Percentiles rank a stretch among this genome's conserved stretches.
Conservation (phyloP, 2,329 filamentous ascomycete species). For the Colletotrichum sp. region DNA sequence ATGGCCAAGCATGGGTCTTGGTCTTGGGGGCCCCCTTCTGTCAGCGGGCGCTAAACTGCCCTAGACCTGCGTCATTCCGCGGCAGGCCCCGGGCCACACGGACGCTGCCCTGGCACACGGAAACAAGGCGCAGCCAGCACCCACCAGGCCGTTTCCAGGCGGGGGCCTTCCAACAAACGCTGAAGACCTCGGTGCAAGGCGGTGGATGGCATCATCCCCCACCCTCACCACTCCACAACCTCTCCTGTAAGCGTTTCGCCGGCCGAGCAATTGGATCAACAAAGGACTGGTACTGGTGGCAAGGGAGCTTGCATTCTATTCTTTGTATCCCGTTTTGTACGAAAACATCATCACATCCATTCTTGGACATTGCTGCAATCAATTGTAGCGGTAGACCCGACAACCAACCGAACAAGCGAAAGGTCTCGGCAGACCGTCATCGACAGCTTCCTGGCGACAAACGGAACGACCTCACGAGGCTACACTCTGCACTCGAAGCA, state of each 20-base stretch:
- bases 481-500: not conserved
- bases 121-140: not conserved
- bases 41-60: not conserved
- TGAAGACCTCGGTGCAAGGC: not conserved
- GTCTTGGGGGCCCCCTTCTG: not conserved
- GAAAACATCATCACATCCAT: not conserved
- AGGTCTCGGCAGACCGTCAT: not conserved
- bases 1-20: not conserved
- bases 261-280: not conserved
- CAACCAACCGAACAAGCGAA: not conserved
- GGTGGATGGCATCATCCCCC: slow-evolving; percentile 5
- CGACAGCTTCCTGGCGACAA: not conserved
- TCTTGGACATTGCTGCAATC: not conserved
- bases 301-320: not conserved
- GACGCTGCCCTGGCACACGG: not conserved
- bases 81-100: not conserved
- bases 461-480: not conserved
- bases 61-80: not conserved
- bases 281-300: not conserved
- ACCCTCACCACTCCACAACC: not conserved
- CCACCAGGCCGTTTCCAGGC: not conserved
- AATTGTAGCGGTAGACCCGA: not conserved
- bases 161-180: not conserved
- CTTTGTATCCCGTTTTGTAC: not conserved
- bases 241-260: not conserved